Evolutionary conservation across 1,284 basidiomycete species (phyloP).

Genomic region (Melampsora abietis-canadensis): DNA sequence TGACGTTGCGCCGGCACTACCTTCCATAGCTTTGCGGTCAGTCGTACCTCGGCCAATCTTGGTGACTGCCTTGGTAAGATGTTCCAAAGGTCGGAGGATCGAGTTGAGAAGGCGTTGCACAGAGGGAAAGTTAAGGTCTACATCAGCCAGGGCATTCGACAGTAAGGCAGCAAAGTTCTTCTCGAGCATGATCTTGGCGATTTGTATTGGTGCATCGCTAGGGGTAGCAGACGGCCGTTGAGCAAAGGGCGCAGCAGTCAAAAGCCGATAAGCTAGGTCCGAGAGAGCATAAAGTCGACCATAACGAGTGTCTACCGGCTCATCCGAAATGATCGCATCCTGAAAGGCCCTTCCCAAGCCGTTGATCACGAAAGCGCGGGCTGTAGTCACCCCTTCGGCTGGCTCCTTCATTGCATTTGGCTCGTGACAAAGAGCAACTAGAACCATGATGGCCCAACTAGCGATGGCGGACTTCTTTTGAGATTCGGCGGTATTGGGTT

Average conservation of each 20-base stretch:
- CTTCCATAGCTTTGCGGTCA: constrained; percentile 62
- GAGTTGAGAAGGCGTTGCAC: constrained; percentile 78
- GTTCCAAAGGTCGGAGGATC: constrained; percentile 83
- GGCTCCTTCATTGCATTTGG: constrained; percentile 69
- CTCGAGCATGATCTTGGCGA: constrained; percentile 97
- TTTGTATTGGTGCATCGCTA: constrained; percentile 77
- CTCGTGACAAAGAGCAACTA: constrained; percentile 88
- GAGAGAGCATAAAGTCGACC: constrained; percentile 81
- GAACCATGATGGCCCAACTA: constrained; percentile 81
- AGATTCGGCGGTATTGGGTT: constrained; percentile 49
- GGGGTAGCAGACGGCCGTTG: constrained; percentile 57
- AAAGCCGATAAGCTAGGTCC: constrained; percentile 80
- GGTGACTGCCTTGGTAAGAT: constrained; percentile 91
- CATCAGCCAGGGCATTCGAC: constrained; percentile 82
- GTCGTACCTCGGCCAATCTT: constrained; percentile 84
- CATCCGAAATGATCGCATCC: constrained; percentile 64
- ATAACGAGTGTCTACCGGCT: constrained; percentile 73
- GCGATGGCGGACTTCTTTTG: constrained; percentile 52
- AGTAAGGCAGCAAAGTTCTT: constrained; percentile 90
- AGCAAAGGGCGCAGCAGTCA: constrained; percentile 68
- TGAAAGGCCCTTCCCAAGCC: constrained; percentile 81
- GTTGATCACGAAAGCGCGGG: constrained; percentile 86
- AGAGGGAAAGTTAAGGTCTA: constrained; percentile 93
- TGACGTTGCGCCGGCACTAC: constrained; percentile 52
- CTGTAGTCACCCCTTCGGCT: constrained; percentile 70